These are phyloP conservation scores for Coemansia sp. DNA, from an alignment of 192 early-diverging fungal genomes.

Conservation along the genomic window DNA sequence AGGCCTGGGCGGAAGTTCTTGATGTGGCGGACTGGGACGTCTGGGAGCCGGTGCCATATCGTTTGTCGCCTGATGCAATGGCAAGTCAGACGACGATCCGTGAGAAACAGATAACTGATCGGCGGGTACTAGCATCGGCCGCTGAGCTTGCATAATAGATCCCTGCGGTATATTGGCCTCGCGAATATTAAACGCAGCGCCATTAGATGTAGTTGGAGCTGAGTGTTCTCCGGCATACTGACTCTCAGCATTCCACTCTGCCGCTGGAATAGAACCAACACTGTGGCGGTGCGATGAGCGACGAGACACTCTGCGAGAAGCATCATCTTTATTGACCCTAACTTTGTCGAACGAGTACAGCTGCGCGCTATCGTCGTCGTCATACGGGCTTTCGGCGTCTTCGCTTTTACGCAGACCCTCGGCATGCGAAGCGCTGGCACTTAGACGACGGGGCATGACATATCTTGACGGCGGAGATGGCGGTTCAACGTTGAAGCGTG, in stretches of 20 bases:
- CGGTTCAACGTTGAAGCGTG: background rate
- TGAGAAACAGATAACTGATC: slow-evolving; percentile 14
- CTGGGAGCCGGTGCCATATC: background rate
- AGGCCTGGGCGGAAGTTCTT: slow-evolving; percentile 7
- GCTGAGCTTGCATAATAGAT: slow-evolving; percentile 12
- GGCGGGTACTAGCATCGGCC: slow-evolving; percentile 16
- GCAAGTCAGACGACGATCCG: slow-evolving; percentile 1
- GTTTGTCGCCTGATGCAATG: background rate
- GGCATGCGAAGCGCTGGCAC: slow-evolving; percentile 5
- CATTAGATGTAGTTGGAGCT: background rate
- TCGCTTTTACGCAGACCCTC: slow-evolving; percentile 2
- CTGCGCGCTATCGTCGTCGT: slow-evolving; percentile 28
- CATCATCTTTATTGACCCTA: slow-evolving; percentile 18
- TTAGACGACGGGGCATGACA: background rate
- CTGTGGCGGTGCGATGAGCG: slow-evolving; percentile 9
- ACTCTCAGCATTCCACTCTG: background rate
- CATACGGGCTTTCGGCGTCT: slow-evolving; percentile 28
- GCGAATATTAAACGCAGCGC: background rate
- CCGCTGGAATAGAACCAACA: background rate
- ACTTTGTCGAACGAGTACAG: slow-evolving; percentile 43
- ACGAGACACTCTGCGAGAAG: background rate
- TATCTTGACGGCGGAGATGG: background rate
- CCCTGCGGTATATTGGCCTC: background rate
- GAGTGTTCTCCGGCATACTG: background rate
- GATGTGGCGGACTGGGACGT: background rate